phyloP scores from a whole-genome alignment of 2,329 filamentous ascomycete genomes.

The Penicillium sp. region DNA sequence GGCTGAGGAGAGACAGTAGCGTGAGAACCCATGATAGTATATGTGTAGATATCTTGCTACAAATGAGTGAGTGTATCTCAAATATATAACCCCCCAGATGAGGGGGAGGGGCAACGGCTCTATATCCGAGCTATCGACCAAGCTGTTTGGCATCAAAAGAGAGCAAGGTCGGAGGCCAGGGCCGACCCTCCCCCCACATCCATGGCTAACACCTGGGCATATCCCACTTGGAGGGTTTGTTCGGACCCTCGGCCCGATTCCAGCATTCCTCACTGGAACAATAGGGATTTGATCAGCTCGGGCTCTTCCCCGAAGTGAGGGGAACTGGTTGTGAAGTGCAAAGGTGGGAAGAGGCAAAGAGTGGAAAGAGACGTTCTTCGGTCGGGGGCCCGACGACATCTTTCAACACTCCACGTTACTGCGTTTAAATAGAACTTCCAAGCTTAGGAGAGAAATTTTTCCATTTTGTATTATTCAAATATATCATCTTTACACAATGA shows the following conservation, averaged over 20 bases:
- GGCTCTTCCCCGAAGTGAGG: neutral
- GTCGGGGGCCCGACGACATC: neutral
- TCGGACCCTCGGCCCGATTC: conserved; percentile 3
- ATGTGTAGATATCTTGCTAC: neutral
- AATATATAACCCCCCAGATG: conserved; percentile 1
- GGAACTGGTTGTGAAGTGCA: neutral
- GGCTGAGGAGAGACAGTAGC: conserved; percentile 15
- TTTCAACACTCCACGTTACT: neutral
- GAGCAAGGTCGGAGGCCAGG: neutral
- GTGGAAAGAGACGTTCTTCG: neutral
- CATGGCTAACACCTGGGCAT: neutral
- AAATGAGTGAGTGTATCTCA: neutral
- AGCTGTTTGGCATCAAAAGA: conserved; percentile 1
- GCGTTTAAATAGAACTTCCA: neutral
- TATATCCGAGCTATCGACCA: neutral
- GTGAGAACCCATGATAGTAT: conserved; percentile 15
- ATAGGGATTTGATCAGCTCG: neutral
- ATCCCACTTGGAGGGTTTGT: neutral
- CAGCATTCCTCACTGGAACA: neutral
- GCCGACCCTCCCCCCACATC: neutral
- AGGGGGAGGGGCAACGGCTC: conserved; percentile 11
- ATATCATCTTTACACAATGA: neutral
- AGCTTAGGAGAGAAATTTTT: too few species aligned
- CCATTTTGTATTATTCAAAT: too few species aligned
- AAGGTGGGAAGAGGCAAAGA: too few species aligned